Base-by-base conservation (phyloP, 1,139 yeast species). In the Saccharomyces hybrid region DNA sequence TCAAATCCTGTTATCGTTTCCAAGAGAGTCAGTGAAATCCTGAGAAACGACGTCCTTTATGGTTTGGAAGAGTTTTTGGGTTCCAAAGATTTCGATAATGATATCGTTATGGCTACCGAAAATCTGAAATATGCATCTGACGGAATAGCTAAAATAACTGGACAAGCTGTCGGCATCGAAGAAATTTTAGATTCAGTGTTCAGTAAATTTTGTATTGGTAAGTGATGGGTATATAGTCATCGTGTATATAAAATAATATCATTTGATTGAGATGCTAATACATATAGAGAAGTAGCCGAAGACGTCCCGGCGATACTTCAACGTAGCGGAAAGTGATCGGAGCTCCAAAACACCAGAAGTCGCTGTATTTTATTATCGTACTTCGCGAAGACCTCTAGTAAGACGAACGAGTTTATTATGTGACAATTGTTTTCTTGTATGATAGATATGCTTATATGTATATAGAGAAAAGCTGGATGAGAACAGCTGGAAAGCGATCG, bases 171-270 rank as follows among this genome's bases (percentile, higher is more conserved):
- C 13, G 96, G 96, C 0, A 79, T 91, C 0, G 98, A 93, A 64
- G 99, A 93, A 66, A 83, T 95, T 1, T 73, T 95, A 9, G 97
- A 95, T 0, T 93, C 88, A 2, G 95, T 93, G 0, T 93, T 93
- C 67, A 84, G 96, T 5, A 87, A 83, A 60, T 95, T 93, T 67
- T 93, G 99, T 70, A 89, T 93, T 47, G 99, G 99, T 5, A 93
- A 93, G 70, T 93, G 74, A 52, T n/a, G 1, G n/a, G 19, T 25
- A n/a, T 11, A 49, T 16, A 32, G 25, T 13, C 11, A n/a, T n/a
- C 25, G 46, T n/a, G 8, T 25, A 14, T 25, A 42, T 14, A 9
- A 25, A 25, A 9, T 14, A 42, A 13, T 11, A 13, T 5, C 13
- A 9, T 7, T 29, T 31, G 34, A 31, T 11, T 9, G 13, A 31